A percentile compares a stretch with the other conserved stretches of the same genome.
phyloP scores from a whole-genome alignment of 1,284 basidiomycete genomes.

The Pseudozyma flocculosa region DNA sequence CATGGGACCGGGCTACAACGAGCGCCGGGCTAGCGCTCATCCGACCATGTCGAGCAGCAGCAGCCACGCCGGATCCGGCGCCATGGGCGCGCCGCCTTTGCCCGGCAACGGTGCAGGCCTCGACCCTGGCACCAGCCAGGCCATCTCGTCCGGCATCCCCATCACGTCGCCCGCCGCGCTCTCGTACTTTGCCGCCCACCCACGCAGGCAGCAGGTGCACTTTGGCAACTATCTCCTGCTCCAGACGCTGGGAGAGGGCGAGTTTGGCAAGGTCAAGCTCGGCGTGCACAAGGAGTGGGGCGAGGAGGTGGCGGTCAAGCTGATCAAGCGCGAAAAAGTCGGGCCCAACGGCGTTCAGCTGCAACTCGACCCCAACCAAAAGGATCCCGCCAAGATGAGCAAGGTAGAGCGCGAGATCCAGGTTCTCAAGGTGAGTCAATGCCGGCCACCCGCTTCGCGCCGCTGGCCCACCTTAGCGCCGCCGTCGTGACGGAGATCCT shows the following conservation, averaged over 20 bases:
- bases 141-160: slow-evolving; percentile 47
- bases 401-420: slow-evolving; percentile 98
- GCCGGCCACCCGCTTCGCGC: slow-evolving; percentile 8
- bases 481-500: too few relatives aligned
- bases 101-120: slow-evolving; percentile 9
- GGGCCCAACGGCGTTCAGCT: slow-evolving; percentile 65
- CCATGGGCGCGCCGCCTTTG: slow-evolving; percentile 1
- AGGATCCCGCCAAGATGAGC: slow-evolving; percentile 70
- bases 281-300: slow-evolving; percentile 90
- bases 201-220: slow-evolving; percentile 56
- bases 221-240: slow-evolving; percentile 58
- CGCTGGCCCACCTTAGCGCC: slow-evolving; percentile 7
- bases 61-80: slow-evolving; percentile 8
- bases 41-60: slow-evolving; percentile 37
- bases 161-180: slow-evolving; percentile 56
- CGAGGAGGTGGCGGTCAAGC: slow-evolving; percentile 98
- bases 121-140: slow-evolving; percentile 37
- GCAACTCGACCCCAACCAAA: slow-evolving; percentile 23
- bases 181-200: slow-evolving; percentile 56
- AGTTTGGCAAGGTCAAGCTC: slow-evolving; percentile 99
- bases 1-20: slow-evolving; percentile 36
- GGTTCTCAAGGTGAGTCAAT: slow-evolving; percentile 77
- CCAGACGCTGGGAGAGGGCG: slow-evolving; percentile 73
- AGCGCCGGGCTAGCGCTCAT: slow-evolving; percentile 50
- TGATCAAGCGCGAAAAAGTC: slow-evolving; percentile 90